Base-by-base conservation (phyloP, 768 basidiomycete species). In the Naganishia friedmannii region DNA sequence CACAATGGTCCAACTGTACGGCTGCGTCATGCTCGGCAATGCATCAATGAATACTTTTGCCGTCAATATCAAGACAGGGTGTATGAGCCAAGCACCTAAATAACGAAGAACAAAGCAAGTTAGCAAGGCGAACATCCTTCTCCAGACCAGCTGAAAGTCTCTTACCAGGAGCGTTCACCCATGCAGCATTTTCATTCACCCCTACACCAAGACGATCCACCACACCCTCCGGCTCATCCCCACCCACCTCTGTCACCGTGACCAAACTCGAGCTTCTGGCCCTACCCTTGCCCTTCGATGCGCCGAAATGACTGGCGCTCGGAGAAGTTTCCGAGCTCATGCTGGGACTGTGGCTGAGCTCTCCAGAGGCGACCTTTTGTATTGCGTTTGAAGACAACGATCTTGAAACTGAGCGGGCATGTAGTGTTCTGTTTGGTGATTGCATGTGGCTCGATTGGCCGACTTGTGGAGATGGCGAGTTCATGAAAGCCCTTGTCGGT, bases 41-140 rank as follows among this genome's bases (percentile, higher is more conserved):
- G 90, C 90, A 83, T 98, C 95, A 76, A 99, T 87, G 75, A 94
- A 86, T 73, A 98, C 86, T 83, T 98, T 99, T 68, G 91, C 93
- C 28, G 87, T 82, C 66, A 90, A 85, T 76, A 99, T 93, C 77
- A 99, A 87, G 48, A 98, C 89, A 67, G 94, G 87, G 80, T 99
- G 96, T 71, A 99, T 97, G 75, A 95, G 83, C 96, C 96, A 99
- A 74, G 96, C 94, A 70, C 96, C 95, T 98, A 75, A 3, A 21
- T 39, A 13, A 56, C 53, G 19, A 39, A 54, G 55, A 53, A 10
- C 45, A 39, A 65, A 54, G 37, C 53, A 8, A 42, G 8, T 45
- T 68, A 48, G 45, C 53, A 7, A 53, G 65, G 67, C 67, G 29
- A 42, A 1, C 21, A 34, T 45, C 48, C 28, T 0, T 26, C 28